Percentiles rank a stretch among this genome's conserved stretches.
Evolutionary conservation across 2,329 filamentous ascomycete species (phyloP).

Genomic region (Cadophora luteo-olivacea): DNA sequence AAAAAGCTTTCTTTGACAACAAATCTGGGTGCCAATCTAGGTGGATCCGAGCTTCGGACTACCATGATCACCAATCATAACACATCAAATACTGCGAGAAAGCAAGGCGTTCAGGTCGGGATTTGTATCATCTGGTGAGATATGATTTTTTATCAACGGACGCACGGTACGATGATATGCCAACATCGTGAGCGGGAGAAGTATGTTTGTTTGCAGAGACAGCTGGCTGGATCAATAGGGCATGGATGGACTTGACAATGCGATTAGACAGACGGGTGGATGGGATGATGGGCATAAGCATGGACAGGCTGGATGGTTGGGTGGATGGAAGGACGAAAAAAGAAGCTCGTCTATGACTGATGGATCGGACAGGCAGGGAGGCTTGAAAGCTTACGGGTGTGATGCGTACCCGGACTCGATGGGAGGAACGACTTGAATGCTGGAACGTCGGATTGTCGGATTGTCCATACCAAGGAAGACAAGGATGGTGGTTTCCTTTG

Average conservation of each 20-base stretch:
- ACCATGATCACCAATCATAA: not conserved
- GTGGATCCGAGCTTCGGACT: not conserved
- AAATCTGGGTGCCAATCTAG: not conserved
- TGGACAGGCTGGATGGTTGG: not conserved
- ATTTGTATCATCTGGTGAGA: slow-evolving; percentile 5
- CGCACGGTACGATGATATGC: not conserved
- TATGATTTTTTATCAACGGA: not conserved
- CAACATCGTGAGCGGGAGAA: not conserved
- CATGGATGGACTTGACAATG: not conserved
- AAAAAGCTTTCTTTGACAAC: slow-evolving; percentile 14
- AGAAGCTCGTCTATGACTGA: not conserved
- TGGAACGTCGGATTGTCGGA: not conserved
- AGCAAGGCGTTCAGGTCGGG: slow-evolving; percentile 15
- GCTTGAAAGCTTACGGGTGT: not conserved
- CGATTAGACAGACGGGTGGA: not conserved
- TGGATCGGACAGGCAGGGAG: not conserved
- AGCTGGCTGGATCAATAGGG: slow-evolving; percentile 6
- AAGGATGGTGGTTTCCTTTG: slow-evolving; percentile 1
- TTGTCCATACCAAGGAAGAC: not conserved
- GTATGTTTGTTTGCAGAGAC: slow-evolving; percentile 1
- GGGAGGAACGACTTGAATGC: not conserved
- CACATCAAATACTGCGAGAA: slow-evolving; percentile 14
- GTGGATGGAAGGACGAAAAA: not conserved
- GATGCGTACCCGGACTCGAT: not conserved
- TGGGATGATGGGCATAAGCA: not conserved